Base-by-base conservation (phyloP, 2,329 filamentous ascomycete species). In the Penicillium sp. region DNA sequence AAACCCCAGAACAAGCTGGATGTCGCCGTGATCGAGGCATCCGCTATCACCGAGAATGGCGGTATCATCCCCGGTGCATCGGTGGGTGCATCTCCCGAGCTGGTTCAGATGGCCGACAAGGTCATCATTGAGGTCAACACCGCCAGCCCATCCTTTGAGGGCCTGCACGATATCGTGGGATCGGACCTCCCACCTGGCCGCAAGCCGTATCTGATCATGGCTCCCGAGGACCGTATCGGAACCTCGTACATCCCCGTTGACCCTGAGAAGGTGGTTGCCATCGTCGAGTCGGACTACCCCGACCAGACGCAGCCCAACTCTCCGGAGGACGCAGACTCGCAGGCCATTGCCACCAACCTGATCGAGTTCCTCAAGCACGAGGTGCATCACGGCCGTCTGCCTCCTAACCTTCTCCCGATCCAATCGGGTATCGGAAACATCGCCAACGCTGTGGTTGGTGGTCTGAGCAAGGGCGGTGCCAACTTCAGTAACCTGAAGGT, bases 41-140 rank as follows among this genome's bases (percentile, higher is more conserved):
- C 82, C 11, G 86, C 85, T 37, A 93, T 94, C 60, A 86, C 85
- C 27, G 84, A 89, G 57, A 85, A 93, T 59, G 88, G 87, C 46
- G 88, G 86, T 50, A 89, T 94, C 54, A 84, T 94, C 29, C 86
- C 84, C 3, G 87, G 88, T 51, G 86, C 87, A 22, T 87, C 82
- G 7, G 85, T 94, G 16, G 87, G 87, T 37, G 87, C 87, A 9
- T 84, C 82, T 2, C 87, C 87, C 3, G 87, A 94, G 64, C 74
- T 94, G 37, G 75, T 94, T 32, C 86, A 94, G 67, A 86, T 93
- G 78, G 85, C 87, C 35, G 85, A 94, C 62, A 94, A 94, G 71
- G 75, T 94, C 66, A 87, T 94, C 57, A 85, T 94, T 57, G 87
- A 94, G 69, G 84, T 94, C 67, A 94, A 94, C 72, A 94, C 88